These are phyloP conservation scores for Conticribra weissflogii DNA, from an alignment of 108 stramenopile genomes.

Conservation along the genomic window DNA sequence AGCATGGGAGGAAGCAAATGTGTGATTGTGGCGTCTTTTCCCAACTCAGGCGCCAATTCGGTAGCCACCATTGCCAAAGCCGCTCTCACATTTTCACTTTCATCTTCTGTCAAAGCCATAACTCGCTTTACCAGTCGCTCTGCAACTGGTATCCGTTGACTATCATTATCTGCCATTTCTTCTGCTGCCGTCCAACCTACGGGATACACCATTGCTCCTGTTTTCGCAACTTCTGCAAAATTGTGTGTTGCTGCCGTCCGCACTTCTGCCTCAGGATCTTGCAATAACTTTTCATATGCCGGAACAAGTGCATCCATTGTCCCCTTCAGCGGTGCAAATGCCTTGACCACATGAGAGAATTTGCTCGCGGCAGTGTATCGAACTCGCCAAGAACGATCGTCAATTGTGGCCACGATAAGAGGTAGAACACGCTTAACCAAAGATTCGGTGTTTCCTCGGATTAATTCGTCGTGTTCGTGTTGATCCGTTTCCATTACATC, in stretches of 20 bases:
- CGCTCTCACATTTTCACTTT: constrained; percentile 86
- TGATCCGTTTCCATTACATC: constrained; percentile 14
- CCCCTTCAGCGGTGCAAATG: constrained; percentile 60
- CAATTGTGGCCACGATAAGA: constrained; percentile 80
- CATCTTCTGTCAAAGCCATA: constrained; percentile 81
- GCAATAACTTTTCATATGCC: constrained; percentile 87
- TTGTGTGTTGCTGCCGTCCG: constrained; percentile 91
- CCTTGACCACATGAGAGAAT: constrained; percentile 79
- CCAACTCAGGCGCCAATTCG: constrained; percentile 90
- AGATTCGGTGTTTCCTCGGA: constrained; percentile 31
- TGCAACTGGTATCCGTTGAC: constrained; percentile 64
- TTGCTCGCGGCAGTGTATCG: constrained; percentile 94
- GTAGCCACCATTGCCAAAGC: constrained; percentile 94
- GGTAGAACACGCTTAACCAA: constrained; percentile 74
- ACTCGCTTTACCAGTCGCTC: constrained; percentile 79
- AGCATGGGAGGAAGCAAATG: constrained; percentile 94
- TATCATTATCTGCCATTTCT: constrained; percentile 25
- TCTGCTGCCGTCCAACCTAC: constrained; percentile 40
- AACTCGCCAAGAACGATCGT: constrained; percentile 95
- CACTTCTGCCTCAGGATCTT: constrained; percentile 95
- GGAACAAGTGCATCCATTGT: constrained; percentile 80
- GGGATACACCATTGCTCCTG: constrained; percentile 54
- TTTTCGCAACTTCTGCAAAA: constrained; percentile 79
- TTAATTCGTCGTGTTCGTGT: constrained; percentile 24
- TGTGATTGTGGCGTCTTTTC: constrained; percentile 85